Base-by-base conservation (phyloP, 805 yeast genomes). In the Ogataea haglerorum region DNA sequence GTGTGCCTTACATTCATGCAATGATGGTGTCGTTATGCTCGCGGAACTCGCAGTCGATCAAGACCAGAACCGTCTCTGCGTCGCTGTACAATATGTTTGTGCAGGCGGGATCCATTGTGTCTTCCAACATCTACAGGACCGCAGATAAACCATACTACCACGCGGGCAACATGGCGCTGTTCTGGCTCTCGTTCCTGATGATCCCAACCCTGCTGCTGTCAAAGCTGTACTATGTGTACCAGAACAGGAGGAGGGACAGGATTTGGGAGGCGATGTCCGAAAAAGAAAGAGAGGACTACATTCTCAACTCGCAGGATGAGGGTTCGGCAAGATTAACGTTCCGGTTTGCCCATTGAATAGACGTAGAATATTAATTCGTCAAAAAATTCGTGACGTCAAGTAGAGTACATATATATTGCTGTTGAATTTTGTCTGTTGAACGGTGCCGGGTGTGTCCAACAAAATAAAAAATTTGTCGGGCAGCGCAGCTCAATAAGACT, bases 31-130 rank as follows among this genome's bases (percentile, higher is more conserved):
- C 75, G 19, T 77, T 85, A 80, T 72, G 78, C 42, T 79, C 88
- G 0, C 58, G 75, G 21, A 81, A 81, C 51, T 71, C 86, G 8
- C 75, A 77, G 56, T 68, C 82, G 1, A 83, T 82, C 19, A 61
- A 81, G n/a, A 64, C 77, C 2, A 65, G 90, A 49, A 75, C 88
- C 0, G 78, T 82, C 4, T 71, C 82, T 10, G 76, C 86, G 0
- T 79, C 88, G 0, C 42, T 82, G 34, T 80, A 76, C 53, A 83
- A 82, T 52, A 79, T 81, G 69, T 73, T 70, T 56, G 76, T 76
- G 1, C 89, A 83, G 54, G 65, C 76, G 0, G 82, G 79, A 1
- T 58, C 66, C 14, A 77, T 83, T 35, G 63, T 74, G 8, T 63
- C 78, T 3, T 64, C 79, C 6, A 75, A 81, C 51, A 69, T 83